These are phyloP conservation scores for Penicillium roqueforti DNA, from an alignment of 495 filamentous ascomycete species.

Conservation along the genomic window DNA sequence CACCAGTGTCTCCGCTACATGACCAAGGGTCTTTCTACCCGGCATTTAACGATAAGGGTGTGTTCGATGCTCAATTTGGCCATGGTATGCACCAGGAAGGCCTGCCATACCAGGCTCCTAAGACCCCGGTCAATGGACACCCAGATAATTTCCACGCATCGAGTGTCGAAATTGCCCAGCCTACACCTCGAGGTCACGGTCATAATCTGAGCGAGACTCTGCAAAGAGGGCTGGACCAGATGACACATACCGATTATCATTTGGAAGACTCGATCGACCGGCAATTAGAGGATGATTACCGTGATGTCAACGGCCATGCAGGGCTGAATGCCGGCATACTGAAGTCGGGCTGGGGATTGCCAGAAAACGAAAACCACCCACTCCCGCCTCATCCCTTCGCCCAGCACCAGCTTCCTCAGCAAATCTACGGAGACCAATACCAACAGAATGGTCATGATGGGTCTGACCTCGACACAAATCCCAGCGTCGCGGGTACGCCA, in stretches of 20 bases:
- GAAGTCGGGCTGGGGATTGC: constrained; percentile 39
- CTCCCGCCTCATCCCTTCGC: constrained; percentile 22
- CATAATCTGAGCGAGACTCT: constrained; percentile 69
- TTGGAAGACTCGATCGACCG: constrained; percentile 68
- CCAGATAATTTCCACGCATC: constrained; percentile 46
- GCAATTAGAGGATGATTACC: constrained; percentile 63
- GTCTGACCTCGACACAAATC: constrained; percentile 73
- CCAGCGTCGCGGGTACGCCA: constrained; percentile 68
- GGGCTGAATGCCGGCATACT: constrained; percentile 34
- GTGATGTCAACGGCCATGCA: constrained; percentile 28
- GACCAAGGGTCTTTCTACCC: constrained; percentile 34
- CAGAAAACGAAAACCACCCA: constrained; percentile 28
- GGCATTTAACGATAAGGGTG: constrained; percentile 31
- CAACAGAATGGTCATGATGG: constrained; percentile 48
- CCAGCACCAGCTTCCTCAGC: constrained; percentile 36
- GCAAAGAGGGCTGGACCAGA: constrained; percentile 75
- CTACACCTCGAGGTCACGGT: constrained; percentile 59
- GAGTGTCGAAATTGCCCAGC: constrained; percentile 56
- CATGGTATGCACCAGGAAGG: constrained; percentile 27
- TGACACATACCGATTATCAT: constrained; percentile 69
- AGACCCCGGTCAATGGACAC: constrained; percentile 32
- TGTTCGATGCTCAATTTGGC: constrained; percentile 21
- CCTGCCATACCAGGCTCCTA: constrained; percentile 27
- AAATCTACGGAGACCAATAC: constrained; percentile 35
- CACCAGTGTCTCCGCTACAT: constrained; percentile 44